These are phyloP conservation scores for Trichoderma erinaceum DNA, from an alignment of 495 filamentous ascomycete species.

Conservation along the genomic window DNA sequence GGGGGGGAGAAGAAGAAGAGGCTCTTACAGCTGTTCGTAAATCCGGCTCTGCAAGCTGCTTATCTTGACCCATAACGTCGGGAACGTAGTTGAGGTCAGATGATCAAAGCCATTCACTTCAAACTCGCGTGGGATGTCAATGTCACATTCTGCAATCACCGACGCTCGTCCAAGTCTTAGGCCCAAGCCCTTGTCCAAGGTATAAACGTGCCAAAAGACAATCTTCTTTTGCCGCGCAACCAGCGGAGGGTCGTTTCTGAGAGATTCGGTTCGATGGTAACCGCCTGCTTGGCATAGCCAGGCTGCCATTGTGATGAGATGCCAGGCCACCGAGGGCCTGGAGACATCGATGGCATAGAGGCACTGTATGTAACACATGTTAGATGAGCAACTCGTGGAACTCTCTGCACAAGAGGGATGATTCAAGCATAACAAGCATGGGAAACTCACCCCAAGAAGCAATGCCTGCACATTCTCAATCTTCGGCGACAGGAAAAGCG, in stretches of 20 bases:
- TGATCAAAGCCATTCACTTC: conserved; percentile 29
- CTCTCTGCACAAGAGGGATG: neutral
- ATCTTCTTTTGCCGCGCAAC: conserved; percentile 35
- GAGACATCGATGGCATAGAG: conserved; percentile 56
- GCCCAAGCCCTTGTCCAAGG: conserved; percentile 53
- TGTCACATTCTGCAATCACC: conserved; percentile 58
- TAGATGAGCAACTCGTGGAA: too few relatives aligned
- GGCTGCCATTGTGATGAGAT: conserved; percentile 50
- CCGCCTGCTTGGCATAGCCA: conserved; percentile 58
- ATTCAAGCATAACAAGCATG: neutral
- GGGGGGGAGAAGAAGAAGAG: neutral
- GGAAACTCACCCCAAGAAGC: conserved; percentile 47
- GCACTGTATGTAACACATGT: conserved; percentile 21
- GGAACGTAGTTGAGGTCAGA: conserved; percentile 27
- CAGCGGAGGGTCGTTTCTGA: conserved; percentile 38
- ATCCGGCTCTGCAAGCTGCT: conserved; percentile 51
- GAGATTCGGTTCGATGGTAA: conserved; percentile 52
- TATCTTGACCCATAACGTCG: conserved; percentile 46
- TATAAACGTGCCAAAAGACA: conserved; percentile 61
- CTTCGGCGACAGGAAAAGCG: conserved; percentile 51
- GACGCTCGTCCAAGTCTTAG: conserved; percentile 59
- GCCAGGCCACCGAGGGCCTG: conserved; percentile 58
- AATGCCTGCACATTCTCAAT: conserved; percentile 55
- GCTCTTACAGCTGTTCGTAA: conserved; percentile 44
- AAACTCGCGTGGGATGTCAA: conserved; percentile 42